Conservation (phyloP, 2,329 filamentous ascomycete genomes). For the Penicillium sumatraense region DNA sequence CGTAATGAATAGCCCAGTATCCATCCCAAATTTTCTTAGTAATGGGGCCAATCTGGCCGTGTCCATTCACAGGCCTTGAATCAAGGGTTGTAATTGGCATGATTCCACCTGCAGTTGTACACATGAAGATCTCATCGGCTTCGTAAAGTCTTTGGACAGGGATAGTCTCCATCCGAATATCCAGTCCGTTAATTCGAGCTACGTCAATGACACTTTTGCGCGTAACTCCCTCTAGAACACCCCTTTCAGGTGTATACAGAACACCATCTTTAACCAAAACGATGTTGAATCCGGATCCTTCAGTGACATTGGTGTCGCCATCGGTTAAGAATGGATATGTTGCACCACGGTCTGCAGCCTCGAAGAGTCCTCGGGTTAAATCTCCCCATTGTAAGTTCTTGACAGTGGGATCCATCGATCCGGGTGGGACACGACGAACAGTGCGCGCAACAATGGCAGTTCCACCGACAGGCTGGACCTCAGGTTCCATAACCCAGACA, state of each 20-base stretch:
- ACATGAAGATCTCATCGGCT: conserved; percentile 58
- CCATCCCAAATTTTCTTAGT: conserved; percentile 56
- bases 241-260: conserved; percentile 53
- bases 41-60: conserved; percentile 51
- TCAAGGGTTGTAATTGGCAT: conserved; percentile 58
- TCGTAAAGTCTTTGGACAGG: conserved; percentile 49
- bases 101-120: conserved; percentile 57
- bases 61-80: conserved; percentile 45
- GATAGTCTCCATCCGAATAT: conserved; percentile 47
- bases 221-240: conserved; percentile 55
- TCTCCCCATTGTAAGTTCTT: conserved; percentile 61
- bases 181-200: conserved; percentile 38
- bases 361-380: conserved; percentile 50
- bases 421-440: conserved; percentile 51
- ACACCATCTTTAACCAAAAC: conserved; percentile 51
- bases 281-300: conserved; percentile 58
- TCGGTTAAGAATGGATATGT: conserved; percentile 57
- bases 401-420: conserved; percentile 55
- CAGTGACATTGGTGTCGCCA: conserved; percentile 55
- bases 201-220: conserved; percentile 55
- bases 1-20: conserved; percentile 57
- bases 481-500: conserved; percentile 56
- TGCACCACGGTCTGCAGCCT: conserved; percentile 54
- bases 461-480: conserved; percentile 47
- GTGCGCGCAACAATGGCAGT: conserved; percentile 52